Base-by-base conservation (phyloP, 2,329 filamentous ascomycete genomes). In the Aspergillus luchuensis region DNA sequence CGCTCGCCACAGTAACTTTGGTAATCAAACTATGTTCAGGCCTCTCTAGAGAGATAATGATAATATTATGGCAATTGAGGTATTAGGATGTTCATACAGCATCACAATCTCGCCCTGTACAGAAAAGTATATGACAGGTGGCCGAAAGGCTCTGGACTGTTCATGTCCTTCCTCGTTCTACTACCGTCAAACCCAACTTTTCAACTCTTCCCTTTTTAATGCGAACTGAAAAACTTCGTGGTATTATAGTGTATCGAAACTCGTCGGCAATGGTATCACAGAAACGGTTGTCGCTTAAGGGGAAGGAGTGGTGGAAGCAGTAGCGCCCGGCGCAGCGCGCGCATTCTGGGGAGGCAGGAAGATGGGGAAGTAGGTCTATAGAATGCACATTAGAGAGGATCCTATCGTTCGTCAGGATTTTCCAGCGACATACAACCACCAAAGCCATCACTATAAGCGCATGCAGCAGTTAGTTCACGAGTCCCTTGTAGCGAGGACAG, bases 281-380 rank as follows among this genome's bases (percentile, higher is more conserved):
- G 36, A 25, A 61, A 28, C 13, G 43, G 19, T 4, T 41, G n/a
- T 54, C 45, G 52, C 57, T 36, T 54, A 68, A 38, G 66, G 58
- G 33, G 63, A 63, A 39, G 62, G 63, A 45, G 76, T 78, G 30
- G 83, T 80, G 62, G 81, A 72, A 30, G 83, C 78, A 28, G 81
- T 77, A 63, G 81, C 78, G 41, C 83, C 83, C 21, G 68, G 64
- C 54, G 64, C 65, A 51, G 66, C 67, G 17, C 62, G 61, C 36
- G 64, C 73, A 30, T 78, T 74, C 49, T 80, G 73, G 11, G 86
- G 84, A 53, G 87, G 87, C 58, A 90, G 72, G 74, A 90, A 88
- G 55, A 90, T 78, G 15, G 86, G 86, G 75, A 89, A 82, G 69
- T 89, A 89, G 47, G 84, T 83, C 85, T 81, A 63, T 33, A 79